Conservation (phyloP, 1,284 basidiomycete species). For the Rhodotorula sp. region DNA sequence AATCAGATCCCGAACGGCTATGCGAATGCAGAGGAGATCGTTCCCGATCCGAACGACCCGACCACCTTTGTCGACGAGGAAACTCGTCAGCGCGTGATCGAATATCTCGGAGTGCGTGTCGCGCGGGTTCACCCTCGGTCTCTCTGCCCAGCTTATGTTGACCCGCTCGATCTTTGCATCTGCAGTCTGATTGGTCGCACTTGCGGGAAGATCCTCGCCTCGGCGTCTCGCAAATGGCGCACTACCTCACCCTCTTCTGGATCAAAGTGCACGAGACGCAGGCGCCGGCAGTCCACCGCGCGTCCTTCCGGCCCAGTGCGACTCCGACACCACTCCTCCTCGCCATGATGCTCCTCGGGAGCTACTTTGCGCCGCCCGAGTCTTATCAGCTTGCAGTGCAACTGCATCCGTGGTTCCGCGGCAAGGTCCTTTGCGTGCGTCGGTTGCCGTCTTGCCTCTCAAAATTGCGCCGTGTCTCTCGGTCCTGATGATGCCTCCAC, state of each 20-base stretch:
- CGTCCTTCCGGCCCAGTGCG: conserved; percentile 28
- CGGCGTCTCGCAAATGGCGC: conserved; percentile 26
- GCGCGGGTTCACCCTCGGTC: background rate
- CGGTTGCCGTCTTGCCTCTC: background rate
- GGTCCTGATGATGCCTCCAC: no score
- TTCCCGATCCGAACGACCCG: conserved; percentile 25
- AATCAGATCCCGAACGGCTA: conserved; percentile 16
- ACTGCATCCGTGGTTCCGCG: conserved; percentile 39
- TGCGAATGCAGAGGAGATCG: conserved; percentile 5
- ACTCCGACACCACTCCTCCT: conserved; percentile 34
- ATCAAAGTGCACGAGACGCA: conserved; percentile 39
- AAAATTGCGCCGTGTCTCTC: background rate
- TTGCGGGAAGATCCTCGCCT: conserved; percentile 33
- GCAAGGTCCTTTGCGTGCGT: conserved; percentile 36
- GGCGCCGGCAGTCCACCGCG: conserved; percentile 36
- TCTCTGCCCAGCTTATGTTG: background rate
- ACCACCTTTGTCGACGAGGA: conserved; percentile 32
- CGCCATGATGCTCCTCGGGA: conserved; percentile 40
- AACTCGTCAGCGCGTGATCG: conserved; percentile 29
- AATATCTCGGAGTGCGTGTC: conserved; percentile 37
- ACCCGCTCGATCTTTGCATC: background rate
- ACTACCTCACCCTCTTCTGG: conserved; percentile 38
- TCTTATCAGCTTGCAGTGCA: conserved; percentile 35
- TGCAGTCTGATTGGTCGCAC: conserved; percentile 29
- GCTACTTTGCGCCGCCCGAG: conserved; percentile 35